Base-by-base conservation (phyloP, 2,329 filamentous ascomycete species). In the Kalmusia sp. region DNA sequence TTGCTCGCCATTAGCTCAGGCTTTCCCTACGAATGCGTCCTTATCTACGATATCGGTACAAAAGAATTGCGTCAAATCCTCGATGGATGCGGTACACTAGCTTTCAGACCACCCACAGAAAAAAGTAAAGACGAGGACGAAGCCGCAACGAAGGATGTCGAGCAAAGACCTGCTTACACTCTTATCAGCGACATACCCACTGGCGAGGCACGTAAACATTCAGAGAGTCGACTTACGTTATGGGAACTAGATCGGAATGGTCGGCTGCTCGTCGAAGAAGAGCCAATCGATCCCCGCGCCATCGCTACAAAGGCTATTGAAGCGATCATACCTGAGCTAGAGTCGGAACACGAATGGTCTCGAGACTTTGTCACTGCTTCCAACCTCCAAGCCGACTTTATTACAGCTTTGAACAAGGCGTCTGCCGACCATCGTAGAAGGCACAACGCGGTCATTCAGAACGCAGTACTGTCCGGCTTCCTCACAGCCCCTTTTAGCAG, bases 181-280 rank as follows among this genome's bases (percentile, higher is more conserved):
- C 49, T 70, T 6, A 15, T 64, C 11, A 62, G 64, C 49, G 59
- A 54, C 22, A 39, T 59, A 9, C 34, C 52, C 3, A 44, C 58
- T 12, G 43, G 41, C 28, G 41, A 41, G 3, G 27, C 28, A 12
- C 49, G 48, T 1, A 9, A 17, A 8, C 17, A 14, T 7, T n/a
- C 43, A 27, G 14, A 48, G 4, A 51, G 52, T 27, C 48, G 49
- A 25, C 56, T 71, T 4, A 59, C 65, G 1, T 48, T 71, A 25
- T 71, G 68, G 65, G 65, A 70, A 7, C 51, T 71, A 1, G 65
- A 70, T 25, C 53, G 57, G 15, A 55, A 67, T 27, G 69, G 68
- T 1, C 64, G 64, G 17, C 45, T 64, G 14, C 30, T 71, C 0
- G 65, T 64, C 28, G 61, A 67, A 30, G 68, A 70, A 54, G 65